Conservation (phyloP, 768 basidiomycete species). For the Mycena sanguinolenta region DNA sequence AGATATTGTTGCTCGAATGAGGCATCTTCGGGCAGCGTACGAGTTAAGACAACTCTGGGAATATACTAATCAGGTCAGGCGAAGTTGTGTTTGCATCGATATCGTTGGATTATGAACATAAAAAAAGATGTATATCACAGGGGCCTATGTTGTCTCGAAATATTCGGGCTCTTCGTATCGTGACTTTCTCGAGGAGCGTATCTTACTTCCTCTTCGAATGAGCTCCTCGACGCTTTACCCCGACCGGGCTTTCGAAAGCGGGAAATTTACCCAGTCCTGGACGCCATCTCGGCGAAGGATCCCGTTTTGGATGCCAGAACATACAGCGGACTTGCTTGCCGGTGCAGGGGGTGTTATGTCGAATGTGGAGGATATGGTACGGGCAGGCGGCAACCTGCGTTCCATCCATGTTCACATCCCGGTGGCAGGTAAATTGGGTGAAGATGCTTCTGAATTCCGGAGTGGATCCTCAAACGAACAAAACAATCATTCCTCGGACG, state of each 20-base stretch:
- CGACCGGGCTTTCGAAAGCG: background rate
- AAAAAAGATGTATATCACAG: background rate
- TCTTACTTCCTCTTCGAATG: background rate
- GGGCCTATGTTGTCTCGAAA: background rate
- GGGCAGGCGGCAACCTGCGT: background rate
- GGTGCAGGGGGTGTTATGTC: background rate
- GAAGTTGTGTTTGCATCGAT: background rate
- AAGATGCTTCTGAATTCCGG: slow-evolving; percentile 50
- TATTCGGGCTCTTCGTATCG: background rate
- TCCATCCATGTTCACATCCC: slow-evolving; percentile 14
- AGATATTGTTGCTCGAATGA: background rate
- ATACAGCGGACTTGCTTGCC: background rate
- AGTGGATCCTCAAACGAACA: slow-evolving; percentile 44
- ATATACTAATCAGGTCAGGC: background rate
- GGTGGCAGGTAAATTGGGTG: slow-evolving; percentile 55
- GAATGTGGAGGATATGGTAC: background rate
- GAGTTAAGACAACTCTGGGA: background rate
- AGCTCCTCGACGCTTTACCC: background rate
- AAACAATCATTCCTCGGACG: slow-evolving; percentile 48
- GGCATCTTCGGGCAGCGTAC: background rate
- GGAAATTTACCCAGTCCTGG: background rate
- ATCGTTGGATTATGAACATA: background rate
- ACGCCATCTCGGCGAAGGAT: background rate
- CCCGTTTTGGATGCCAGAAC: background rate
- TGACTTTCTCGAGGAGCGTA: background rate